Percentiles rank a stretch among this genome's conserved stretches.
phyloP scores from a whole-genome alignment of 192 early-diverging fungal genomes.

The Linnemannia hyalina region DNA sequence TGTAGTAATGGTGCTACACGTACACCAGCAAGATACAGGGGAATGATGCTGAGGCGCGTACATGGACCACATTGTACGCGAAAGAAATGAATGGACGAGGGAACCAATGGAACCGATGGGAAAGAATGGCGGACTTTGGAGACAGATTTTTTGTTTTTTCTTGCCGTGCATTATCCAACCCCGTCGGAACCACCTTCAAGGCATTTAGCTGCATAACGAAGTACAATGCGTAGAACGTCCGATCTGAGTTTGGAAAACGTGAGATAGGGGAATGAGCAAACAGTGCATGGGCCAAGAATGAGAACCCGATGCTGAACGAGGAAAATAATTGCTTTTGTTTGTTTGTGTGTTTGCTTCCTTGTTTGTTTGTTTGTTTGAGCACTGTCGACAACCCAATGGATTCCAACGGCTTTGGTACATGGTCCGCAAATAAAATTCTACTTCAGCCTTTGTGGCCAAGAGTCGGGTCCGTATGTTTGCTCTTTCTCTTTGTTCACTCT shows the following conservation, averaged over 20 bases:
- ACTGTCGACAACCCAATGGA: not conserved
- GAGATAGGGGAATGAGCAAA: not conserved
- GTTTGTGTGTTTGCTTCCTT: not conserved
- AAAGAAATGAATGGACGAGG: not conserved
- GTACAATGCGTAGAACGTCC: not conserved
- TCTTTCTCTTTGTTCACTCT: too few relatives aligned
- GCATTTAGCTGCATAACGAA: not conserved
- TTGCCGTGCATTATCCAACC: not conserved
- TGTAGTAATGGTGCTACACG: not conserved
- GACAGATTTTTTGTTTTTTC: not conserved
- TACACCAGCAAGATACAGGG: not conserved
- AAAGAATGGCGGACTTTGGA: not conserved
- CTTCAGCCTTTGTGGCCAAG: not conserved
- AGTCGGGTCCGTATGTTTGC: too few relatives aligned
- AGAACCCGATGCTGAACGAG: not conserved
- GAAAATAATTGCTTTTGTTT: too few relatives aligned
- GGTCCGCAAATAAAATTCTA: not conserved
- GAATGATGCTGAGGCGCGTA: not conserved
- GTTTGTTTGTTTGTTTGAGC: not conserved
- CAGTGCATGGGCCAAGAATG: not conserved
- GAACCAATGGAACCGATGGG: too few relatives aligned
- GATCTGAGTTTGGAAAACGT: not conserved
- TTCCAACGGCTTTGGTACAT: not conserved
- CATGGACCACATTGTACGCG: not conserved
- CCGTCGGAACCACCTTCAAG: not conserved